These are phyloP conservation scores for Candida rishiriensis DNA, from an alignment of 805 yeast species.

Conservation along the genomic window DNA sequence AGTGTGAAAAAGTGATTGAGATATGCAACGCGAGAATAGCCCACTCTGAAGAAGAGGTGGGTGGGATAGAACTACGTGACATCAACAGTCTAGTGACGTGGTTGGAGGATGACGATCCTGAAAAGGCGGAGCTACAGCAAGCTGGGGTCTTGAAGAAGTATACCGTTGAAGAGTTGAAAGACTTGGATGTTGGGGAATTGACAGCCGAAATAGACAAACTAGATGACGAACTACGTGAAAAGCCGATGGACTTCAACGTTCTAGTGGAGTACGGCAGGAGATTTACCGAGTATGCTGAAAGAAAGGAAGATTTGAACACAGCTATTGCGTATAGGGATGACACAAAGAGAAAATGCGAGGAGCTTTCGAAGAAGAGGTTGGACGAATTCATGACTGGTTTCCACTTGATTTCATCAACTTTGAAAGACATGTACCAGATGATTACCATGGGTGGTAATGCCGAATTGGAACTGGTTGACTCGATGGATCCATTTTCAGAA, in stretches of 20 bases:
- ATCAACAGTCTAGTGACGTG: constrained; percentile 46
- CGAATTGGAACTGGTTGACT: constrained; percentile 90
- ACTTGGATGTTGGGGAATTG: constrained; percentile 43
- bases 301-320: constrained; percentile 62
- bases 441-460: constrained; percentile 99
- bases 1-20: constrained; percentile 37
- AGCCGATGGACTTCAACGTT: constrained; percentile 66
- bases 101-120: constrained; percentile 37
- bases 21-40: constrained; percentile 37
- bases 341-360: constrained; percentile 57
- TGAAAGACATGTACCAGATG: constrained; percentile 97
- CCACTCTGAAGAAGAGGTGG: constrained; percentile 37
- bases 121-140: constrained; percentile 15
- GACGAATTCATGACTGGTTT: constrained; percentile 95
- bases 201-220: constrained; percentile 49
- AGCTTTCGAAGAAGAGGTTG: constrained; percentile 64
- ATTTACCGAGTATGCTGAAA: constrained; percentile 53
- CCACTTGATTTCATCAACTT: constrained; percentile 73
- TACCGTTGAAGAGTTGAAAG: constrained; percentile 44
- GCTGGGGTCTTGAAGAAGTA: constrained; percentile 33
- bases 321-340: constrained; percentile 67
- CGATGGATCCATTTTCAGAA: constrained; percentile 96
- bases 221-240: constrained; percentile 50
- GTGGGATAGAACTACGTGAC: constrained; percentile 48
- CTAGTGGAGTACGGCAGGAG: constrained; percentile 73